A percentile compares a stretch with the other conserved stretches of the same genome.
Conservation (phyloP, 306 rosid genomes). For the Casuarina cunninghamiana region DNA sequence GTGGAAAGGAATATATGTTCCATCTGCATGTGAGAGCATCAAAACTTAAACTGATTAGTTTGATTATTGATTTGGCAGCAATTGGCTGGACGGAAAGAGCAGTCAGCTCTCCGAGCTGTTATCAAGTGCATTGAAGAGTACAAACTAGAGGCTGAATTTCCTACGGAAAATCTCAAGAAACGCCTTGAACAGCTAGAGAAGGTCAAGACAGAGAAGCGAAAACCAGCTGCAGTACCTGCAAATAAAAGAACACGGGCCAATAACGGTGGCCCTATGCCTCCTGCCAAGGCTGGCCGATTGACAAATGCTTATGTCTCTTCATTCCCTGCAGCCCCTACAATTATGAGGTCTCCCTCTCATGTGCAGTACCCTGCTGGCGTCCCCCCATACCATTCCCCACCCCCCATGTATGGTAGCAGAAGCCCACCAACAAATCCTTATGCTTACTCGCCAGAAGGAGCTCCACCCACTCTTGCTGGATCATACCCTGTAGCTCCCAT, state of each 20-base stretch:
- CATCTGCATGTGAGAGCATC: slow-evolving; percentile 18
- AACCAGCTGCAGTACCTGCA: slow-evolving; percentile 80
- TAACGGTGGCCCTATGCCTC: slow-evolving; percentile 97
- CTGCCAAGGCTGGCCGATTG: slow-evolving; percentile 99
- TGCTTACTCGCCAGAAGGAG: slow-evolving; percentile 85
- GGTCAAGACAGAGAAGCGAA: slow-evolving; percentile 89
- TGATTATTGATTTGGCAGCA: slow-evolving; percentile 49
- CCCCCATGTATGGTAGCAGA: slow-evolving; percentile 93
- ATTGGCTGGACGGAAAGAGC: slow-evolving; percentile 95
- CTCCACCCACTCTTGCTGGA: slow-evolving; percentile 69
- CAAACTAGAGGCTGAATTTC: slow-evolving; percentile 82
- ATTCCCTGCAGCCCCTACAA: slow-evolving; percentile 85
- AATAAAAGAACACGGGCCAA: slow-evolving; percentile 93
- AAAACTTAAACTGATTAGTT: slow-evolving; percentile 27
- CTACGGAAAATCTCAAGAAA: slow-evolving; percentile 91
- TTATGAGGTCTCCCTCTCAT: slow-evolving; percentile 90
- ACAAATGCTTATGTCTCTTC: slow-evolving; percentile 96
- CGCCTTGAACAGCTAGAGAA: slow-evolving; percentile 96
- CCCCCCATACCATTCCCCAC: slow-evolving; percentile 94
- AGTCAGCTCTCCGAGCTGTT: slow-evolving; percentile 87
- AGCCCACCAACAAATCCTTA: slow-evolving; percentile 82
- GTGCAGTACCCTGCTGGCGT: slow-evolving; percentile 86
- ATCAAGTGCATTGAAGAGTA: slow-evolving; percentile 96
- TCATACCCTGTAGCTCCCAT: slow-evolving; percentile 78
- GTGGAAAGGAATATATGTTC: background rate